Base-by-base conservation (phyloP, 495 filamentous ascomycete genomes). In the Tetracladium setigerum region DNA sequence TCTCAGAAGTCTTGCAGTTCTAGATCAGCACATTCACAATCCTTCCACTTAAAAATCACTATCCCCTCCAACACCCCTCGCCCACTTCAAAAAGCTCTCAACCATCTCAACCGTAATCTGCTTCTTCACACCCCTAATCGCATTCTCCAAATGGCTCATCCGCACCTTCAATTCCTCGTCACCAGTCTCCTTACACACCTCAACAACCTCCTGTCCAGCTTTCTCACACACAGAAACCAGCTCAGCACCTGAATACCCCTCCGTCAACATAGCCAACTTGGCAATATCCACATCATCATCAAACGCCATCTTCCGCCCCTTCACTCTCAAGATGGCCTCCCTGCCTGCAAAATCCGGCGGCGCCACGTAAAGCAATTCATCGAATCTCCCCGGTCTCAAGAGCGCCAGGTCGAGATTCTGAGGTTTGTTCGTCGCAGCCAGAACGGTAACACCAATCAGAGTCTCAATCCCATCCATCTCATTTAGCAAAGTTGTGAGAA, bases 391-490 rank as follows among this genome's bases (percentile, higher is more conserved):
- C 4, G 89, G 86, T 10, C 92, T 81, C 56, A 95, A 80, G 33
- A 98, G 69, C 10, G 92, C 92, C 5, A 84, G 79, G 60, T 98
- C 92, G 12, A 98, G 73, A 11, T 80, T 69, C 56, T 95, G 87
- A 0, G 92, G 92, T 42, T 86, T 82, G 61, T 98, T 98, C 10
- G 92, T 98, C 0, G 92, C 92, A 3, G 89, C 92, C n/a, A 98
- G 76, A 11, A 97, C 83, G 41, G 90, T 76, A 2, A 98, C 89
- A 44, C 83, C 86, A 46, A 82, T 82, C 32, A 95, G 65, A 24
- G 81, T 76, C 57, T 95, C 86, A 54, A 98, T 91, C 16, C 92
- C 92, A 58, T 97, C 91, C 84, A 98, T 91, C 62, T 98, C 92
- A 54, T 89, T 97, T 8, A 98, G 71, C 27, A 98, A 62, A 2